Percentiles rank a stretch among this genome's conserved stretches.
These are phyloP conservation scores for Podospora didyma DNA, from an alignment of 495 filamentous ascomycete genomes.

Conservation along the genomic window DNA sequence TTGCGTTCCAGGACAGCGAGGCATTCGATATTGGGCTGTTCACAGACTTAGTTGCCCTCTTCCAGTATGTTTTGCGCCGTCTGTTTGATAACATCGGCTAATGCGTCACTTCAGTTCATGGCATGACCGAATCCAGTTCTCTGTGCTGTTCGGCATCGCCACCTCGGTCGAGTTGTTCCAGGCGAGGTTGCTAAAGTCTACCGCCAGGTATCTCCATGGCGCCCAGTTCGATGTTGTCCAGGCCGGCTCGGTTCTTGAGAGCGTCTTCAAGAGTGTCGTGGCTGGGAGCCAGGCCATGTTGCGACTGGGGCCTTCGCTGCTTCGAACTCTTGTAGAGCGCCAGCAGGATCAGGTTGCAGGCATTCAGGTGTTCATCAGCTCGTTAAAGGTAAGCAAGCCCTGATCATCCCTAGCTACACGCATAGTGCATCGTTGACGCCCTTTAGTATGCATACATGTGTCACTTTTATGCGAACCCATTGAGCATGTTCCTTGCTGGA, in stretches of 20 bases:
- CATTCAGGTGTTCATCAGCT: conserved; percentile 72
- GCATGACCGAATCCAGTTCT: conserved; percentile 84
- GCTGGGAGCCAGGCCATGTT: conserved; percentile 50
- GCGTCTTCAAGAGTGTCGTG: conserved; percentile 69
- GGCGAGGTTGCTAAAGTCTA: conserved; percentile 71
- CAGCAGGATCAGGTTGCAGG: conserved; percentile 85
- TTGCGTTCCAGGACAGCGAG: conserved; percentile 88
- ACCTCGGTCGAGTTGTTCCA: conserved; percentile 90
- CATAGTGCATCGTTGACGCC: background rate
- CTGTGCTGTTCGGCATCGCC: conserved; percentile 81
- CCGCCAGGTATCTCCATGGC: conserved; percentile 66
- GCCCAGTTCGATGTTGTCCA: conserved; percentile 81
- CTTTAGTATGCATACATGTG: conserved; percentile 88
- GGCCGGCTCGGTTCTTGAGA: conserved; percentile 69
- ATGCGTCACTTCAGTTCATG: conserved; percentile 57
- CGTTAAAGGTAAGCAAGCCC: conserved; percentile 62
- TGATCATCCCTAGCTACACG: background rate
- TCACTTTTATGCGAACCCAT: conserved; percentile 87
- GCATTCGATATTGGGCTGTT: conserved; percentile 80
- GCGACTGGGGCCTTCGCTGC: conserved; percentile 63
- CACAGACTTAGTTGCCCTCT: conserved; percentile 70
- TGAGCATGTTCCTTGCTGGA: conserved; percentile 63
- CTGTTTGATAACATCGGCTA: background rate
- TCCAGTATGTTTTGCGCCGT: conserved; percentile 55
- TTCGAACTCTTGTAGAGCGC: conserved; percentile 64